Evolutionary conservation across 2,329 filamentous ascomycete genomes (phyloP), one percentile per base, ranked within the genome.

Genomic region (Fusarium nygamai): DNA sequence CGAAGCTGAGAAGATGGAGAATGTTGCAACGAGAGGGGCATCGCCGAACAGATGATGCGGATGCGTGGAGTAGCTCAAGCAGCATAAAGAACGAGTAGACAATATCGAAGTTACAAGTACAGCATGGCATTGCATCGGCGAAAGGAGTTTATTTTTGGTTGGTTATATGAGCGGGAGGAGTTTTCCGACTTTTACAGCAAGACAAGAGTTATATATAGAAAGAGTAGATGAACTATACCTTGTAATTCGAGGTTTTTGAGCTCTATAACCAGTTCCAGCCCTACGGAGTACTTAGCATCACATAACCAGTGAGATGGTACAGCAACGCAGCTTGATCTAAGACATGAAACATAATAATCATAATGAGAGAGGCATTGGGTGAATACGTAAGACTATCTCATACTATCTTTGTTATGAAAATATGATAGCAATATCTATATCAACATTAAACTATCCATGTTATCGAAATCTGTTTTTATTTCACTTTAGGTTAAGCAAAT

Each of bases 1-100:
- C 74, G 38, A 72, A 66, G 51, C 58, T 76, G 36, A 67, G 74
- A 38, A 61, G 74, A 53, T 74, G 69, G 56, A 66, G 74, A 44
- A 75, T 76, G 73, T 41, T 76, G 64, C 71, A 76, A 34, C 68
- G 74, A 47, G 71, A 75, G 53, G 73, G 62, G 31, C 58, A 68
- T 20, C 56, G 64, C 16, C 72, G 63, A 38, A 56, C 67, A 16
- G 73, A 70, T 6, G 43, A 75, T 13, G 22, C 61, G 12, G 59
- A 71, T 36, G 47, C 51, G 12, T 75, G 72, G 72, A 73, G 66
- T 22, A 73, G 62, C 31, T 61, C 69, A 46, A 54, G 66, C 22
- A 74, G 69, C 38, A 27, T 67, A 12, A 64, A 76, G 29, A 72
- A 66, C 16, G 64, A 69, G 27, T 76, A 50, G 69, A 14, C 8